Base-by-base conservation (phyloP, 2,329 filamentous ascomycete species). In the Metarhizium humberi region DNA sequence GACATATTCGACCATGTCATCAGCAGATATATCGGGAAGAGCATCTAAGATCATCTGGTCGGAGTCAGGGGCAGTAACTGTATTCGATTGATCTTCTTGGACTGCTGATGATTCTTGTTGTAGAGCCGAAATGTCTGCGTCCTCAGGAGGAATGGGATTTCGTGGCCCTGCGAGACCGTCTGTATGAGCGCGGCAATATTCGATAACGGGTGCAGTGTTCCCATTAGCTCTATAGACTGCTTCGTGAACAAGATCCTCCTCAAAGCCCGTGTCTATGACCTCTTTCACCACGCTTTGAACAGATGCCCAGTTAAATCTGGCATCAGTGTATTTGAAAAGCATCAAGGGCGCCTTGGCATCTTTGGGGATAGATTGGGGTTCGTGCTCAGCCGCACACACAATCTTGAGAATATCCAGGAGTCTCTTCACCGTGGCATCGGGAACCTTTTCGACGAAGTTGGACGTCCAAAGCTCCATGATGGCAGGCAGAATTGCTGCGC, bases 401-500 rank as follows among this genome's bases (percentile, higher is more conserved):
- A 82, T 82, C 62, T 88, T 89, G 56, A 99, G 75, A 50, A 96
- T 92, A 36, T 91, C 88, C 57, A 97, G 83, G 14, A 96, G 76
- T 54, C 84, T 86, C 62, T 89, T 88, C 18, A 94, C 82, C 46
- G 92, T 87, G 25, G 84, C 79, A 29, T 85, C 86, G 3, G 88
- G 85, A 1, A 90, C 82, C 63, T 90, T 92, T 62, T 96, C 90
- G 18, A 94, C 82, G 50, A 95, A 82, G 30, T 84, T 77, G 1
- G 91, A 95, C 61, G 90, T 85, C 95, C 94, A 99, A 32, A 97
- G 80, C 50, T 85, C 80, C 55, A 81, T 80, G 45, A 94, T 80
- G 49, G 87, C 82, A 0, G 91, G 89, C 14, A 96, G 73, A 30
- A 96, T 82, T 30, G 85, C 82, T 71, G 88, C 84, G 46, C 94